Evolutionary conservation across 352 stramenopile species (phyloP), one percentile per base, ranked within the genome.

Genomic region (Poterioochromonas sp.): DNA sequence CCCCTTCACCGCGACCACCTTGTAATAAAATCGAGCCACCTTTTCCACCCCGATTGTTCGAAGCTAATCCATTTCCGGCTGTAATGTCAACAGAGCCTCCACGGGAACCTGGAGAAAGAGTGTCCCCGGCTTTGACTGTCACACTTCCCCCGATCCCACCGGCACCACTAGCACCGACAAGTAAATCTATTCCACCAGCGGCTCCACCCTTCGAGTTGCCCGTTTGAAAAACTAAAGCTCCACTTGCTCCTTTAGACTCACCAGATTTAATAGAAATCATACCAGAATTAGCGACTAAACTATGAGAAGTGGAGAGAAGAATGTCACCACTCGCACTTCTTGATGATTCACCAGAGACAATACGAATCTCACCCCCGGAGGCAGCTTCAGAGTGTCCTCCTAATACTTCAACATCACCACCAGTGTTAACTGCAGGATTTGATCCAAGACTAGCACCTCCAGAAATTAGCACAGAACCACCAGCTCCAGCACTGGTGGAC

Each of bases 201-300:
- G 35, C 29, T 47, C 40, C 40, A 32, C 3, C 5, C 8, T 49
- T 47, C 15, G 63, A 64, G 8, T 3, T 5, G 3, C 63, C 63
- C 26, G 58, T 68, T 11, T 40, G 5, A 40, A 68, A 32, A 68
- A 32, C 8, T 11, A 68, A 68, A 15, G 58, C 58, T 35, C 58
- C 58, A 58, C 47, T 58, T 15, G 15, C 15, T 26, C 47, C 47
- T 26, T 26, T 58, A 68, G 88, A 90, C 83, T 94, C 87, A 32
- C 93, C 93, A 70, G 91, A 91, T 29, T 80, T 82, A 40, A 97
- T 84, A 34, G 84, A 80, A 40, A 96, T 81, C 65, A 87, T 84
- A 41, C 92, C 91, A 29, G 92, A 92, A 76, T 96, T 89, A 69
- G 92, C 93, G 22, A 68, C 15, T 76, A 26, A 26, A 26, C 47